phyloP scores from a whole-genome alignment of 1,284 basidiomycete species.

The Schizophyllum commune region DNA sequence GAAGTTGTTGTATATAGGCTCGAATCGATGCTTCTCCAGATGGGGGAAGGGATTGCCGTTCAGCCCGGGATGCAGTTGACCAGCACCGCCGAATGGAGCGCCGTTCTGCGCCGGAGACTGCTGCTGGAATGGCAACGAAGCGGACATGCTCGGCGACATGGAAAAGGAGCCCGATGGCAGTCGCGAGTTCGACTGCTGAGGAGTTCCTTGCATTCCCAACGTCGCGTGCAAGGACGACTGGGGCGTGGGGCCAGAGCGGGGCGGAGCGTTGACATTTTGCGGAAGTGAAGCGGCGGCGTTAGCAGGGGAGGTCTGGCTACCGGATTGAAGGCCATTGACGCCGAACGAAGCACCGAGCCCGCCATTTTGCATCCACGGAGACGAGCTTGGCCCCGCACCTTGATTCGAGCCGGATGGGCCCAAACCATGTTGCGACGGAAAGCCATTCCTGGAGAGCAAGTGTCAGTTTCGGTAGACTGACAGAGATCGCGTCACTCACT shows the following conservation, averaged over 20 bases:
- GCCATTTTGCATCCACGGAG: slow-evolving; percentile 12
- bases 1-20: slow-evolving; percentile 39
- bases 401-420: slow-evolving; percentile 3
- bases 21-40: slow-evolving; percentile 43
- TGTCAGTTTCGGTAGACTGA: not conserved
- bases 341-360: slow-evolving; percentile 7
- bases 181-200: not conserved
- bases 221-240: slow-evolving; percentile 9
- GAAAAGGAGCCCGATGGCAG: not conserved
- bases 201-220: slow-evolving; percentile 5
- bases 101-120: slow-evolving; percentile 5
- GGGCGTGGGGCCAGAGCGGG: slow-evolving; percentile 25
- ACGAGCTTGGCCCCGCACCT: slow-evolving; percentile 5
- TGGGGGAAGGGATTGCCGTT: slow-evolving; percentile 19
- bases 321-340: not conserved
- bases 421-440: slow-evolving; percentile 3
- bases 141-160: not conserved
- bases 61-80: not conserved
- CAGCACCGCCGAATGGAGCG: not conserved
- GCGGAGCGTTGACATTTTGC: slow-evolving; percentile 21
- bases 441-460: not conserved
- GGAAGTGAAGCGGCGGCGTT: slow-evolving; percentile 13
- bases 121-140: slow-evolving; percentile 4
- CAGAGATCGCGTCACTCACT: slow-evolving; percentile 4
- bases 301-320: not conserved